Conservation (phyloP, 306 rosid genomes). For the Herpetospermum pedunculosum region DNA sequence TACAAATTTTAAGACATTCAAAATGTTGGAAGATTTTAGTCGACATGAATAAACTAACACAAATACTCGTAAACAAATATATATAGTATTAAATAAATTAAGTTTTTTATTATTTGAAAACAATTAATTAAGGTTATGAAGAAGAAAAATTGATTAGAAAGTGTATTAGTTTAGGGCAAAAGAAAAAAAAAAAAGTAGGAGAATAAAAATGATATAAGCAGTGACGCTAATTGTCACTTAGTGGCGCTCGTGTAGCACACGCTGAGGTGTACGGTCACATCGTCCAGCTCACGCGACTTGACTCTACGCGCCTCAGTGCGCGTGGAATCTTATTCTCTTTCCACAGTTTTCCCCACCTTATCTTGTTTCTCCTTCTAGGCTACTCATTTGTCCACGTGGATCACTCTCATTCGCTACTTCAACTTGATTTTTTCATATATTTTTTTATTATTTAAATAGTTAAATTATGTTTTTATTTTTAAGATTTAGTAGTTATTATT, state of each 20-base stretch:
- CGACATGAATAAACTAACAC: no score
- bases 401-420: neutral
- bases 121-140: neutral
- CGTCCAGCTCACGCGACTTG: neutral
- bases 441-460: neutral
- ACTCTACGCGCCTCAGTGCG: neutral
- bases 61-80: no score
- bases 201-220: slow-evolving; percentile 2
- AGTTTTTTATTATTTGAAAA: no score
- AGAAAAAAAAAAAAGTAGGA: neutral
- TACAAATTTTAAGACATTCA: no score
- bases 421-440: neutral
- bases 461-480: no score
- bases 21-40: no score
- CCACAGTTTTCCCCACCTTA: neutral
- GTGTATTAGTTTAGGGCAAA: neutral
- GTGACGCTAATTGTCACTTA: neutral
- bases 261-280: slow-evolving; percentile 4
- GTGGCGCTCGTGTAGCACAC: neutral
- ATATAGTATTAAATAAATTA: no score
- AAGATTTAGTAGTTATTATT: no score
- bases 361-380: neutral
- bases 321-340: slow-evolving; percentile 2
- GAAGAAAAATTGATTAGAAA: neutral
- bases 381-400: neutral